A percentile compares a stretch with the other conserved stretches of the same genome.
These are phyloP conservation scores for Metschnikowia similis DNA, from an alignment of 805 yeast species.

Conservation along the genomic window DNA sequence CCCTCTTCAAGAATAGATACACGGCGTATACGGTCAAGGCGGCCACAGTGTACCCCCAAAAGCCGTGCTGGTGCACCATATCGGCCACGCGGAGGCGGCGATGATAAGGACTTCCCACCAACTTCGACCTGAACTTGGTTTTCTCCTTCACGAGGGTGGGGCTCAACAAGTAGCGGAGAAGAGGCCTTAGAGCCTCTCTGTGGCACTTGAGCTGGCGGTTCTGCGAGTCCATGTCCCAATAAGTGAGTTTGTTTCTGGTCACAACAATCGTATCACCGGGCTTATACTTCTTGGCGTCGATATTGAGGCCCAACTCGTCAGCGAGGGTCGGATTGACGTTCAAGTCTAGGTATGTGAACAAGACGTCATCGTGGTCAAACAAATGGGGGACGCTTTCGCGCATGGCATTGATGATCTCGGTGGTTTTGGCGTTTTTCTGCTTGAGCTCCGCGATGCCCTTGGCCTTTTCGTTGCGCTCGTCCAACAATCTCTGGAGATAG, in stretches of 20 bases:
- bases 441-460: slow-evolving; percentile 42
- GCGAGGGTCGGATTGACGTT: slow-evolving; percentile 30
- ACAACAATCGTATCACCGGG: slow-evolving; percentile 58
- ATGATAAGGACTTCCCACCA: slow-evolving; percentile 44
- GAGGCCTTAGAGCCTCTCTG: slow-evolving; percentile 29
- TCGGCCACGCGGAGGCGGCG: slow-evolving; percentile 39
- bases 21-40: slow-evolving; percentile 3
- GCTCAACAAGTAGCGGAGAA: slow-evolving; percentile 38
- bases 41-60: slow-evolving; percentile 36
- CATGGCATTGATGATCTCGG: slow-evolving; percentile 44
- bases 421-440: slow-evolving; percentile 38
- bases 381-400: slow-evolving; percentile 47
- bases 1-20: neutral
- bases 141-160: slow-evolving; percentile 20
- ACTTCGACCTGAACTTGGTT: slow-evolving; percentile 19
- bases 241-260: slow-evolving; percentile 37
- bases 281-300: slow-evolving; percentile 27
- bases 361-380: slow-evolving; percentile 38
- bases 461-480: slow-evolving; percentile 34
- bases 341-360: slow-evolving; percentile 51
- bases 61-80: slow-evolving; percentile 39
- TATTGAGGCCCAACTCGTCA: slow-evolving; percentile 33
- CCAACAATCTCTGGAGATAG: slow-evolving; percentile 30
- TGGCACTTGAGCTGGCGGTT: slow-evolving; percentile 37
- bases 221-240: slow-evolving; percentile 28